Evolutionary conservation across 2,329 filamentous ascomycete genomes (phyloP).

Genomic region (Pleomassaria siparia): DNA sequence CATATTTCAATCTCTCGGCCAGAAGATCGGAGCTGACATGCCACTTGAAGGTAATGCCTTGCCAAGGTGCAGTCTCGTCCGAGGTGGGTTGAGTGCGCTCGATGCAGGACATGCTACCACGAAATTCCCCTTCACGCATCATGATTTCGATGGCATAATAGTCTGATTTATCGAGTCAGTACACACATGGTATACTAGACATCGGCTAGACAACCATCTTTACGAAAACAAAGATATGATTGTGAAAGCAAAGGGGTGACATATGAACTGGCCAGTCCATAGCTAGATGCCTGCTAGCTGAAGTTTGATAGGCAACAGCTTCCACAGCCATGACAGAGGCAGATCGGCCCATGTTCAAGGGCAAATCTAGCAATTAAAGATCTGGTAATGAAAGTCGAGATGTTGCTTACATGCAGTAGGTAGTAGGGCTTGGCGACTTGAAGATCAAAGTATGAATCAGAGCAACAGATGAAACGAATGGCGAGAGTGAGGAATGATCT

Average conservation of each 20-base stretch:
- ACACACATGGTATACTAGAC: neutral
- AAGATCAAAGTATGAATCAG: conserved; percentile 2
- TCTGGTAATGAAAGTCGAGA: neutral
- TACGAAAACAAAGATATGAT: no score
- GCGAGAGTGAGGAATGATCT: conserved; percentile 4
- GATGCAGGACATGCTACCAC: conserved; percentile 16
- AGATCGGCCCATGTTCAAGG: no score
- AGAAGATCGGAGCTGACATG: conserved; percentile 28
- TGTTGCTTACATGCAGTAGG: neutral
- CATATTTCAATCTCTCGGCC: conserved; percentile 20
- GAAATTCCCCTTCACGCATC: neutral
- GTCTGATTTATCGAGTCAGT: neutral
- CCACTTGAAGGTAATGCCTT: conserved; percentile 23
- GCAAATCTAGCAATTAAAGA: no score
- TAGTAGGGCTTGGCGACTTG: conserved; percentile 1
- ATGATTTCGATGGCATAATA: conserved; percentile 3
- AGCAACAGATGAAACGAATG: neutral
- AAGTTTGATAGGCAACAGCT: no score
- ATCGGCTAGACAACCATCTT: no score
- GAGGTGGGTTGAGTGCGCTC: conserved; percentile 17
- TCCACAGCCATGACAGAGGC: no score
- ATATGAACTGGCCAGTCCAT: no score
- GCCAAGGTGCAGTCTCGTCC: conserved; percentile 29
- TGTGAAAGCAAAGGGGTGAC: no score
- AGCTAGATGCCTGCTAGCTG: no score